These are phyloP conservation scores for Alternaria dauci DNA, from an alignment of 2,329 filamentous ascomycete species.

Conservation along the genomic window DNA sequence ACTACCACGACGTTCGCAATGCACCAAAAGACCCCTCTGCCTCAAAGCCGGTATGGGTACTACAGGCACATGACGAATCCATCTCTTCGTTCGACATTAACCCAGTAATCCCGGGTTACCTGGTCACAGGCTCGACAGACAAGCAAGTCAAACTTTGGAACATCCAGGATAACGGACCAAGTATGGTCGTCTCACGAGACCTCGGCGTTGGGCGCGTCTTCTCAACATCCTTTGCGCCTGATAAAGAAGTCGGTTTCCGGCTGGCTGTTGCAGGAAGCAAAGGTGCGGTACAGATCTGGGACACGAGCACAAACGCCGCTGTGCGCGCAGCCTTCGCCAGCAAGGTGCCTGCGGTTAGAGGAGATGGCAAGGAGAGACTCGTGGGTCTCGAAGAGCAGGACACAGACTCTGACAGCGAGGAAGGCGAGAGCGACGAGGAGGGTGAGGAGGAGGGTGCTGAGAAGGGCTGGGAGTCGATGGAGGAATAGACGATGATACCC, in stretches of 20 bases:
- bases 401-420: slow-evolving; percentile 68
- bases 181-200: slow-evolving; percentile 90
- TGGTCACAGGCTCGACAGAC: slow-evolving; percentile 93
- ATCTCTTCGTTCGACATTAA: slow-evolving; percentile 95
- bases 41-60: slow-evolving; percentile 88
- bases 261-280: slow-evolving; percentile 94
- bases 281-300: slow-evolving; percentile 92
- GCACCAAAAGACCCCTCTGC: slow-evolving; percentile 75
- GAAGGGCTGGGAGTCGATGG: slow-evolving; percentile 54
- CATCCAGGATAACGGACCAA: slow-evolving; percentile 79
- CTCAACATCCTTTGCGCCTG: slow-evolving; percentile 87
- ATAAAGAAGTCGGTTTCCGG: slow-evolving; percentile 88
- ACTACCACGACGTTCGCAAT: slow-evolving; percentile 87
- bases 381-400: slow-evolving; percentile 74
- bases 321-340: slow-evolving; percentile 85
- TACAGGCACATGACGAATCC: slow-evolving; percentile 94
- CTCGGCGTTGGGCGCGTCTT: slow-evolving; percentile 96
- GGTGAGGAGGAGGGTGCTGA: slow-evolving; percentile 48
- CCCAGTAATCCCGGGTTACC: slow-evolving; percentile 85
- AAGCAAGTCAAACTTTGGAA: slow-evolving; percentile 98
- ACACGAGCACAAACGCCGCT: slow-evolving; percentile 90
- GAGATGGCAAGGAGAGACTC: slow-evolving; percentile 75
- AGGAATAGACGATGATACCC: slow-evolving; percentile 47
- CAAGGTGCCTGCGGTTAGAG: slow-evolving; percentile 68
- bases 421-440: slow-evolving; percentile 56